Base-by-base conservation (phyloP, 768 basidiomycete genomes). In the Lentinula raphanica region DNA sequence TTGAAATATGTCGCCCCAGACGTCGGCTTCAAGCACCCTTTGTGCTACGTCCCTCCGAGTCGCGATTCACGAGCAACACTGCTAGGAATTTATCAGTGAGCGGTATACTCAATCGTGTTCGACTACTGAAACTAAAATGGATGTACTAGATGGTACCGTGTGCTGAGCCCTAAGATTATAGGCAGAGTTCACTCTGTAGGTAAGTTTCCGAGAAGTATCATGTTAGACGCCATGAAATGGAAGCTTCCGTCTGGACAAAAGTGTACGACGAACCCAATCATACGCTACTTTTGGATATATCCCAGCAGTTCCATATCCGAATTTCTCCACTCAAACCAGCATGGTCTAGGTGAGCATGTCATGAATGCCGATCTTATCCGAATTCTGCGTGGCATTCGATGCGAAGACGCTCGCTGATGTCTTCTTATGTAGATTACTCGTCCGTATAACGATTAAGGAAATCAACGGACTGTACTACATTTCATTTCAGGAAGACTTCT, bases 31-130 rank as follows among this genome's bases (percentile, higher is more conserved):
- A 76, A 74, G 39, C 85, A 88, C 66, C 84, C 86, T 0, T 58
- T 87, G 27, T 86, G 79, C 72, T 66, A 70, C 40, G 78, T 87
- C 13, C 55, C 65, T 2, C 68, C 78, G 3, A 75, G 66, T 0
- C 74, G 78, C n/a, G 74, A 75, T 54, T 85, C 85, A 15, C 75
- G 85, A 53, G 78, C 82, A 17, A 69, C 71, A 19, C 71, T 88
- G 27, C 71, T 87, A 3, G 82, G 75, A 9, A 75, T 87, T 29
- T 86, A 82, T 65, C 83, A 85, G 79, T 82, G 58, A 29, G 78
- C 32, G 1, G 0, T 5, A 2, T 9, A 17, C 3, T 19, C 15
- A 36, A 3, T 19, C n/a, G 35, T 8, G 12, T n/a, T 49, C 3
- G n/a, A 31, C 21, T 28, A 28, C 1, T 32, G 17, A 23, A 7